Percentiles rank a stretch among this genome's conserved stretches.
Conservation (phyloP, 2,329 filamentous ascomycete genomes). For the Trichophyton simii region DNA sequence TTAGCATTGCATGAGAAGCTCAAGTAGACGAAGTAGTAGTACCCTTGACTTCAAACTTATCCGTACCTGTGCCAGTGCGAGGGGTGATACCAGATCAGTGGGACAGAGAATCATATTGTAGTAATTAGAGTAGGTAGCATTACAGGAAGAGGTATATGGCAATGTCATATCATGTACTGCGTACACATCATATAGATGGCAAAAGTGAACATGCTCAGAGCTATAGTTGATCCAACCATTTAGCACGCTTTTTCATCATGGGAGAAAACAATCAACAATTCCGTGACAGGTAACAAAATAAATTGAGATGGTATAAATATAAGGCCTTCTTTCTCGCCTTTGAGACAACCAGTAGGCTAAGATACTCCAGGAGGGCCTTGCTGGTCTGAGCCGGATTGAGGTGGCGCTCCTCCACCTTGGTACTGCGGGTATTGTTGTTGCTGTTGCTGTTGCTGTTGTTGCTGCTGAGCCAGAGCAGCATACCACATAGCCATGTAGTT, state of each 20-base stretch:
- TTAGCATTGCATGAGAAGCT: no score
- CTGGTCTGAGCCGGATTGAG: slow-evolving; percentile 19
- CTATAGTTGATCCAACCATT: background rate
- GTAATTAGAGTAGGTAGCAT: background rate
- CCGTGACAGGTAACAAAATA: background rate
- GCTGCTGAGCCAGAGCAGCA: slow-evolving; percentile 50
- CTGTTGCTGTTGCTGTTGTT: slow-evolving; percentile 35
- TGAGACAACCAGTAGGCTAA: slow-evolving; percentile 5
- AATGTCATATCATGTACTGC: background rate
- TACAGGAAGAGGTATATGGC: background rate
- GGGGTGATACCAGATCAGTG: background rate
- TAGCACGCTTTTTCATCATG: background rate
- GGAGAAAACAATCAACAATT: background rate
- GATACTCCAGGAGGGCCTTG: slow-evolving; percentile 16
- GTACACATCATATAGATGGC: background rate
- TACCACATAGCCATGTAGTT: slow-evolving; percentile 73
- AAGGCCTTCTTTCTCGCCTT: background rate
- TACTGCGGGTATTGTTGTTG: slow-evolving; percentile 24
- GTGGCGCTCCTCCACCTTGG: slow-evolving; percentile 14
- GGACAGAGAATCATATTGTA: background rate
- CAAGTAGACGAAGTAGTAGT: background rate
- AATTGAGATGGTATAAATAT: background rate
- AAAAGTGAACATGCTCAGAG: background rate
- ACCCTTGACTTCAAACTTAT: no score
- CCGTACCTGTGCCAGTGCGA: no score